Base-by-base conservation (phyloP, 306 rosid genomes). In the Adenanthera pavonina region DNA sequence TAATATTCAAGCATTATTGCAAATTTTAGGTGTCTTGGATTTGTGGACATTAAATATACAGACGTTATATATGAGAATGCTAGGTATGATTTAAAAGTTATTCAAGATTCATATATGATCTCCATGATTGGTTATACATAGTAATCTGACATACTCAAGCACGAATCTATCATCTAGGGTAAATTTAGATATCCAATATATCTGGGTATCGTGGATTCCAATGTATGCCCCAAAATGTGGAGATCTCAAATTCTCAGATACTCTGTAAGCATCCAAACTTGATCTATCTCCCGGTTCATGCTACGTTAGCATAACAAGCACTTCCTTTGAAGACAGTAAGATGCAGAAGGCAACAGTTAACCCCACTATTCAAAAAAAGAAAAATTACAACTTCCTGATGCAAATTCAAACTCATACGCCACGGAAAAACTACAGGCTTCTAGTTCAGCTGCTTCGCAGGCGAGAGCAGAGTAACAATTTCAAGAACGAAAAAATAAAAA, bases 121-220 rank as follows among this genome's bases (percentile, higher is more conserved):
- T 48, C 54, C n/a, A 25, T 43, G 48, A 5, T 13, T 3, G 47
- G 43, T 46, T 75, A 19, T 30, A 36, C 16, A 61, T 46, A 14
- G 40, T 56, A 68, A 76, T 52, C 46, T 46, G 14, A 48, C 17
- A 52, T 72, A 10, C 52, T 15, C 30, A 38, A 53, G 34, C 20
- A 74, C 66, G 46, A 35, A 65, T 43, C 48, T 25, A 51, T 68
- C 69, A 61, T 12, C 68, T 33, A 59, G 15, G 43, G 25, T 16
- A 53, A 5, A 76, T 16, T 71, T 12, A 33, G 52, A 66, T 34
- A 46, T 46, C 36, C 76, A 75, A 56, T 54, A 56, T 41, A 72
- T 65, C 17, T 65, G 44, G 51, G 62, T 53, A 56, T 38, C 44
- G 6, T 35, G 71, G 72, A 30, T 44, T 76, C 72, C 7, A 69